Percentiles rank a stretch among this genome's conserved stretches.
phyloP scores from a whole-genome alignment of 306 rosid genomes.

The Arachis stenosperma region DNA sequence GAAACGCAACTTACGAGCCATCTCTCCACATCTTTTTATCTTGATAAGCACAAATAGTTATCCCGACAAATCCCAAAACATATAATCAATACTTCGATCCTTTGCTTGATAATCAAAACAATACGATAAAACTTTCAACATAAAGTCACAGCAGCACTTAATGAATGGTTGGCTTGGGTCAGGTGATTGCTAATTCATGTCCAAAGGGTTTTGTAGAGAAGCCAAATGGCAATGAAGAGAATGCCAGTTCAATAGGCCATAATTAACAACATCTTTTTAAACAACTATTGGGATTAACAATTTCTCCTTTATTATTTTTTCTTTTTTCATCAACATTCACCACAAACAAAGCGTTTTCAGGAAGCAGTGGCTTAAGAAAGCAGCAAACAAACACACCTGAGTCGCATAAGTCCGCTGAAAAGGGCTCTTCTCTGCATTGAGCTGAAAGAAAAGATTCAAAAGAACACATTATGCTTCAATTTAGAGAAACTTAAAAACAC shows the following conservation, averaged over 20 bases:
- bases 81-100: constrained; percentile 22
- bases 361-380: neutral
- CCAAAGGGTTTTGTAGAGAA: constrained; percentile 23
- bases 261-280: constrained; percentile 4
- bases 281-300: constrained; percentile 11
- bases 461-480: constrained; percentile 32
- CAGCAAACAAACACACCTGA: constrained; percentile 66
- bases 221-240: constrained; percentile 7
- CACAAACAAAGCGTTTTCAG: neutral
- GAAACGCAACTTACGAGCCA: constrained; percentile 89
- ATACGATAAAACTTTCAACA: constrained; percentile 20
- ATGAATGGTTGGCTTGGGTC: constrained; percentile 18
- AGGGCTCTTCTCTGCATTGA: constrained; percentile 94
- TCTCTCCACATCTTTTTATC: constrained; percentile 94
- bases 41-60: constrained; percentile 42
- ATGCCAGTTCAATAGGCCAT: constrained; percentile 2
- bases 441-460: constrained; percentile 57
- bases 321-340: neutral
- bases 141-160: neutral
- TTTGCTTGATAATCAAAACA: constrained; percentile 23
- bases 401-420: constrained; percentile 96
- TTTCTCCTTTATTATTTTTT: neutral
- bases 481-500: constrained; percentile 15
- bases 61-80: constrained; percentile 32
- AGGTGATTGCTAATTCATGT: constrained; percentile 6